A percentile compares a stretch with the other conserved stretches of the same genome.
Conservation (phyloP, 208 protist genomes). For the Acanthamoeba lenticulata region DNA sequence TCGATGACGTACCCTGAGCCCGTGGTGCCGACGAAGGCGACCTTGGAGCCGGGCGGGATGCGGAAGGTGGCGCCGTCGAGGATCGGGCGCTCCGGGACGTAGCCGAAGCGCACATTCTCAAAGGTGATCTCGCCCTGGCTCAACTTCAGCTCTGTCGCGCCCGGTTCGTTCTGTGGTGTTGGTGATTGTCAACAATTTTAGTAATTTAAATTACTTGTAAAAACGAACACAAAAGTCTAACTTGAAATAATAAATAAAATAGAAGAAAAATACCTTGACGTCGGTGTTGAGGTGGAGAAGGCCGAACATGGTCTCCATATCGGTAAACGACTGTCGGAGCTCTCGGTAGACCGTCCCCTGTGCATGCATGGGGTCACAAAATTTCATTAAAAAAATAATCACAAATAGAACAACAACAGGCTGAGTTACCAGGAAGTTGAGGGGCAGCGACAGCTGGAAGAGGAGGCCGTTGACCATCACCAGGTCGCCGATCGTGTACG, state of each 20-base stretch:
- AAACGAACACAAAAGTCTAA: no score
- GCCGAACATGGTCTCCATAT: constrained; percentile 86
- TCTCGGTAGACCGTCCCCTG: constrained; percentile 85
- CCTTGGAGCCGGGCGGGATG: constrained; percentile 79
- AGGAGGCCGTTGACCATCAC: constrained; percentile 87
- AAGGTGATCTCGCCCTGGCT: constrained; percentile 80
- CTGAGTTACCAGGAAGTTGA: constrained; percentile 85
- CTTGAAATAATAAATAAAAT: not conserved
- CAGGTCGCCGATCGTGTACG: constrained; percentile 85
- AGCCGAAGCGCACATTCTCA: constrained; percentile 83
- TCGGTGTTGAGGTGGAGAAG: constrained; percentile 73
- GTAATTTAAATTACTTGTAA: no score
- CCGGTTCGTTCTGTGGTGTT: not conserved
- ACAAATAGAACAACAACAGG: not conserved
- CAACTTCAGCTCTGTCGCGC: constrained; percentile 29
- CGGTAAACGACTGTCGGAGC: constrained; percentile 84
- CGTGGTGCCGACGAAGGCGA: constrained; percentile 86
- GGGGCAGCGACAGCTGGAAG: constrained; percentile 88
- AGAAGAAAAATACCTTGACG: not conserved
- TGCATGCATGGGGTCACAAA: not conserved
- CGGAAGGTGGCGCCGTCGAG: constrained; percentile 81
- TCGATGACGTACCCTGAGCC: constrained; percentile 80
- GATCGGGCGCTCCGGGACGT: constrained; percentile 66
- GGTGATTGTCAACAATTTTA: not conserved
- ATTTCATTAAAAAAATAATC: not conserved